phyloP scores from a whole-genome alignment of 148 eudicot species.

The Cornus controversa region DNA sequence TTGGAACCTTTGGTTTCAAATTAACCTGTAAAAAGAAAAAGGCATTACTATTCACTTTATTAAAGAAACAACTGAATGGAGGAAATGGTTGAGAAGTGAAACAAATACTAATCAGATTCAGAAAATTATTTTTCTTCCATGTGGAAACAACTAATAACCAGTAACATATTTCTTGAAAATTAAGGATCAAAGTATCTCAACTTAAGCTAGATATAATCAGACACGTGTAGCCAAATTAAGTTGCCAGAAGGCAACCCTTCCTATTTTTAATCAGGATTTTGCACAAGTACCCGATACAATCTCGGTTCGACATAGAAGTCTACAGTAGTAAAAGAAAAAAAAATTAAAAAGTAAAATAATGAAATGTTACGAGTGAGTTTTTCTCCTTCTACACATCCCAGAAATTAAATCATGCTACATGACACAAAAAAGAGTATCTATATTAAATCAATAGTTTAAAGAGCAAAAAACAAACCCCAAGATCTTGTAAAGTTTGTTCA shows the following conservation, averaged over 20 bases:
- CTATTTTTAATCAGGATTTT: neutral
- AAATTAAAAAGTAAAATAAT: too few relatives aligned
- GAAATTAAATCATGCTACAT: constrained; percentile 1
- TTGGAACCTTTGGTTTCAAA: constrained; percentile 96
- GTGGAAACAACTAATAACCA: neutral
- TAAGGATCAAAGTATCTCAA: neutral
- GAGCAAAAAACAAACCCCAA: constrained; percentile 73
- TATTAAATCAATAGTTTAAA: constrained; percentile 6
- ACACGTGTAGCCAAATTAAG: neutral
- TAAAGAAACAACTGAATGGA: neutral
- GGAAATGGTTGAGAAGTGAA: neutral
- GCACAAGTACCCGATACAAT: too few relatives aligned
- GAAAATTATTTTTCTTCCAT: too few relatives aligned
- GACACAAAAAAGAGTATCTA: neutral
- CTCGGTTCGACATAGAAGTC: too few relatives aligned
- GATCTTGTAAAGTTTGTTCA: constrained; percentile 96
- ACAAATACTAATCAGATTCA: neutral
- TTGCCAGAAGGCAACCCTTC: neutral
- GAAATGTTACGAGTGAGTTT: too few relatives aligned
- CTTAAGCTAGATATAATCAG: neutral
- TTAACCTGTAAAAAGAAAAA: constrained; percentile 53
- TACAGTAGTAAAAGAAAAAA: too few relatives aligned
- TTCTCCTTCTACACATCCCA: neutral
- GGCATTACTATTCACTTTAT: neutral
- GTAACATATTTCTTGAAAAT: neutral